Conservation (phyloP, 768 basidiomycete genomes). For the Leccinellum luteum region DNA sequence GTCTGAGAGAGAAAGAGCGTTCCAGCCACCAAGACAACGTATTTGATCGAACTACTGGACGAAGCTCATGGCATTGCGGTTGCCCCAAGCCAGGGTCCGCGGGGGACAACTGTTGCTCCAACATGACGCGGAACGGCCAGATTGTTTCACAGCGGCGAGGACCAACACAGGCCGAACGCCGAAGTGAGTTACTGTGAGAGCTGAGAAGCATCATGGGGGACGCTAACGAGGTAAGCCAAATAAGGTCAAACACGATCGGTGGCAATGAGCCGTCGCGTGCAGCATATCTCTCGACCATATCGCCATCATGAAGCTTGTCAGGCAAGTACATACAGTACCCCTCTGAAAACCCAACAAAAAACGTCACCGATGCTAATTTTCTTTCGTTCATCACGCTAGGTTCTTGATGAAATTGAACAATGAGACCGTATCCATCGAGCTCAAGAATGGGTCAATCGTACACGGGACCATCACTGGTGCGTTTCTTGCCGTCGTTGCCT, state of each 20-base stretch:
- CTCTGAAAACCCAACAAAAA: slow-evolving; percentile 4
- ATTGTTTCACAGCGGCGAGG: neutral
- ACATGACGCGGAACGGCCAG: neutral
- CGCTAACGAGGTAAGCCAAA: slow-evolving; percentile 11
- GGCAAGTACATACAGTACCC: slow-evolving; percentile 40
- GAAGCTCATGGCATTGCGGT: too few species aligned
- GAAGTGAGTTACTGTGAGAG: too few species aligned
- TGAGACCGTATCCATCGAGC: slow-evolving; percentile 96
- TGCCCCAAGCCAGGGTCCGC: too few species aligned
- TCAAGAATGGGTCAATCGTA: slow-evolving; percentile 95
- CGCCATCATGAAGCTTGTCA: slow-evolving; percentile 77
- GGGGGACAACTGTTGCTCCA: too few species aligned
- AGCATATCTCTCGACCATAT: slow-evolving; percentile 24
- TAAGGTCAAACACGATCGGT: slow-evolving; percentile 22
- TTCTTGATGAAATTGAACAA: slow-evolving; percentile 99
- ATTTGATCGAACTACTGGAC: too few species aligned
- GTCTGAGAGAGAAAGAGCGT: too few species aligned
- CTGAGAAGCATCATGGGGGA: too few species aligned
- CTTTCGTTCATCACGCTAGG: slow-evolving; percentile 40
- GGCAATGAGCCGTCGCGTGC: slow-evolving; percentile 9
- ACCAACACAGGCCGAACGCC: neutral
- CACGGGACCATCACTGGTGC: slow-evolving; percentile 96
- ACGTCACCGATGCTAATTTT: slow-evolving; percentile 21
- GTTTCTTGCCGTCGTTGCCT: slow-evolving; percentile 20
- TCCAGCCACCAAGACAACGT: too few species aligned